Evolutionary conservation across 345 rosid species (phyloP), one percentile per base, ranked within the genome.

Genomic region (Aquilaria yunnanensis): DNA sequence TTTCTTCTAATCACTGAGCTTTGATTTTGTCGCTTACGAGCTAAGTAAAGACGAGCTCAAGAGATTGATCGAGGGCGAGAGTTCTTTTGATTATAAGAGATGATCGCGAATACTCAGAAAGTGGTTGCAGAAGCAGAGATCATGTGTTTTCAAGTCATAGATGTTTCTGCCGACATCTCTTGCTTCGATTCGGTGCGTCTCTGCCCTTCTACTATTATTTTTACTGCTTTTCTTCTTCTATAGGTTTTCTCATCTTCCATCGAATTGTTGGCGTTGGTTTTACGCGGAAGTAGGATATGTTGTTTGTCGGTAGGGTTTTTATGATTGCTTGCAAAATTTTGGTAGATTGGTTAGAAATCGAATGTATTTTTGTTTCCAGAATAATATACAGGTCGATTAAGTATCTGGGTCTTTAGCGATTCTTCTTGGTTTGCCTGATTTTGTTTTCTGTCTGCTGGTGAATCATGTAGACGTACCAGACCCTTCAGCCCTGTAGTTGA

Each of bases 141-240:
- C 14, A 70, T 77, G 29, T 51, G 56, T 41, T 71, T 67, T 32
- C 63, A 68, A 49, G 62, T 29, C 56, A 30, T 54, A 16, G 71
- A 68, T 13, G 59, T 80, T 59, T 64, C 83, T 12, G 37, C 78
- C 47, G 77, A 80, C 51, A 62, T 75, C 70, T 50, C 85, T 32
- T 74, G 76, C 51, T 66, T 77, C 46, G 84, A 81, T 32, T 65
- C 89, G 68, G 89, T 84, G 47, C 31, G 78, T 73, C 0, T 54
- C 51, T n/a, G 3, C 45, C 33, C 2, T 5, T 30, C 3, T 13
- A 5, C 12, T 50, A 30, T 48, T 62, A 5, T 29, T 47, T 47
- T 9, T 16, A 29, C 14, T 59, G 29, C 8, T 52, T 49, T n/a
- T n/a, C 10, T 14, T 23, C 12, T 51, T 10, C 2, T 0, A 16